These are phyloP conservation scores for Teratosphaeria destructans DNA, from an alignment of 2,329 filamentous ascomycete species.

Conservation along the genomic window DNA sequence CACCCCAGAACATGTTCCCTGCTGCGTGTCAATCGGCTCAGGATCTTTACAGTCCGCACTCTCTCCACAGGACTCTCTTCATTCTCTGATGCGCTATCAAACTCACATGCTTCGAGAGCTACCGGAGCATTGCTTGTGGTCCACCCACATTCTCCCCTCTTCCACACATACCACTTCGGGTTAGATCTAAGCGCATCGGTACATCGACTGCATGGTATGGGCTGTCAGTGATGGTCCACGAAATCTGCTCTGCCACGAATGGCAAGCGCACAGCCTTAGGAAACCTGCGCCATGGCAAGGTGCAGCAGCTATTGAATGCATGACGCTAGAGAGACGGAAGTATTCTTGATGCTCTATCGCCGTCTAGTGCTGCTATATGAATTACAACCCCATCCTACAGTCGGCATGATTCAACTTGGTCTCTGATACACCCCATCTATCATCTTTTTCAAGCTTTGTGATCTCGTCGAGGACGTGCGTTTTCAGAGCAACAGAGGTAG, in stretches of 20 bases:
- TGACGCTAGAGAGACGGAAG: not conserved
- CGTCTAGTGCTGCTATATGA: too few relatives aligned
- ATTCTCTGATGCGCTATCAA: not conserved
- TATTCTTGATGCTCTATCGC: too few relatives aligned
- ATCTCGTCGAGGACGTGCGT: not conserved
- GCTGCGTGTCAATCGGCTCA: not conserved
- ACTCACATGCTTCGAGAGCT: not conserved
- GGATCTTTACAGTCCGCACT: not conserved
- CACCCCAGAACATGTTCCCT: not conserved
- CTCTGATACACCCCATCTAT: not conserved
- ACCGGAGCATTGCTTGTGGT: not conserved
- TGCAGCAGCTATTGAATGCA: not conserved
- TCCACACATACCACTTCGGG: not conserved
- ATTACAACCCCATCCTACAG: too few relatives aligned
- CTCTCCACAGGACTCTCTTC: not conserved
- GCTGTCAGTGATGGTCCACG: not conserved
- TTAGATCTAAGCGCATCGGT: not conserved
- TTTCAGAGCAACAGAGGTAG: not conserved
- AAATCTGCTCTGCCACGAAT: not conserved
- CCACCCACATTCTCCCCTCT: not conserved
- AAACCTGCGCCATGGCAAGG: not conserved
- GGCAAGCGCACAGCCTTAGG: not conserved
- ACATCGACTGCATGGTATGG: not conserved
- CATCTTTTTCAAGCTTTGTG: not conserved
- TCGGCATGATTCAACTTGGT: too few relatives aligned